These are phyloP conservation scores for Hawksworthiomyces lignivorus DNA, from an alignment of 2,329 filamentous ascomycete species.

Conservation along the genomic window DNA sequence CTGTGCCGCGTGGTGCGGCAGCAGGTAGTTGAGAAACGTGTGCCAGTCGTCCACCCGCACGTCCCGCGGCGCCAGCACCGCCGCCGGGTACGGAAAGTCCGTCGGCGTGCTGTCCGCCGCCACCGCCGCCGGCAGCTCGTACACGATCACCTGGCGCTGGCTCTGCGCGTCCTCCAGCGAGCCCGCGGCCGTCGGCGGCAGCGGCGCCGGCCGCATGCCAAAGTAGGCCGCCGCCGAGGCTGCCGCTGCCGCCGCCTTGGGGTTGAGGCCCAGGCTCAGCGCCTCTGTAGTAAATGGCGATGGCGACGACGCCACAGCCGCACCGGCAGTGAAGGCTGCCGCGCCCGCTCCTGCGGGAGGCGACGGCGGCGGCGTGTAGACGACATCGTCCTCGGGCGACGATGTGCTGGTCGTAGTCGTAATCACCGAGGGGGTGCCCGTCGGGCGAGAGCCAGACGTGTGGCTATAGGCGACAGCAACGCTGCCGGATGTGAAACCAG, in stretches of 20 bases:
- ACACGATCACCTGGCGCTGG: conserved; percentile 17
- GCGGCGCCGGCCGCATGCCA: conserved; percentile 32
- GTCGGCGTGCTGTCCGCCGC: conserved; percentile 28
- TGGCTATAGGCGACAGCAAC: conserved; percentile 25
- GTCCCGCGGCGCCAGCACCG: conserved; percentile 32
- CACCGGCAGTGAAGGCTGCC: too few species aligned
- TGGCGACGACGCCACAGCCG: too few species aligned
- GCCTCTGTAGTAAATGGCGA: conserved; percentile 17
- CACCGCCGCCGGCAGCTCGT: conserved; percentile 27
- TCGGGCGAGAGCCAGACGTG: conserved; percentile 26
- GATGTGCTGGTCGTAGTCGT: not conserved
- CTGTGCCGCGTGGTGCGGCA: conserved; percentile 38
- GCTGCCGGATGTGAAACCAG: conserved; percentile 16
- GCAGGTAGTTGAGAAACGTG: conserved; percentile 49
- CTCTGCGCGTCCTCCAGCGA: conserved; percentile 3
- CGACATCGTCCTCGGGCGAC: conserved; percentile 27
- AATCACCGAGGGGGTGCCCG: conserved; percentile 17
- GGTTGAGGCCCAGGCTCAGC: not conserved
- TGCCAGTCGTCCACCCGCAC: conserved; percentile 48
- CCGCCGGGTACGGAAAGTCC: conserved; percentile 34
- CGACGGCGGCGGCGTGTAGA: conserved; percentile 46
- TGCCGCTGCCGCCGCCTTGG: conserved; percentile 16
- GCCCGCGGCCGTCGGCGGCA: conserved; percentile 6
- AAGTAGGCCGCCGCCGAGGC: conserved; percentile 38
- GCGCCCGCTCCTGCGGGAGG: too few species aligned